Evolutionary conservation across 768 basidiomycete genomes (phyloP), one percentile per base, ranked within the genome.

Genomic region (Epithele typhae): DNA sequence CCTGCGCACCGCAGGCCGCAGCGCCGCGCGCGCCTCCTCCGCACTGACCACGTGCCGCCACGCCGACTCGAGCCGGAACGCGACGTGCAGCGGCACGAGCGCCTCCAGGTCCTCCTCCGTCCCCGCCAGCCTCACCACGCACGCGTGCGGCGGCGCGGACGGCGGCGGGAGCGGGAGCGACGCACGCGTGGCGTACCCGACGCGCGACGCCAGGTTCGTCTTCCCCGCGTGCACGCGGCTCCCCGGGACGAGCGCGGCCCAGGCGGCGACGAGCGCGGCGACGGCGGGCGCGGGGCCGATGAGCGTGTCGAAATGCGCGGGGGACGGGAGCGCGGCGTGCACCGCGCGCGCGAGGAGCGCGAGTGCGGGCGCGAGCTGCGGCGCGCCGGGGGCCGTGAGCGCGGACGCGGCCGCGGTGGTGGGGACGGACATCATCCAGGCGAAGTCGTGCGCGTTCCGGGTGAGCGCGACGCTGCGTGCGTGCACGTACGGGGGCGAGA

Each of bases 121-220:
- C n/a, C n/a, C n/a, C 18, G 55, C 49, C 17, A 23, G 42, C 2
- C 19, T 27, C 14, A 56, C 25, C n/a, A n/a, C n/a, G n/a, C n/a
- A n/a, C 7, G 21, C 35, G 40, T 39, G 41, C 7, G 25, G 12
- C 1, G 37, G 21, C 21, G 47, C 30, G 0, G 48, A 15, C 2
- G 51, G 18, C 2, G 39, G 19, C 1, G 46, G 42, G 5, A 46
- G 43, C n/a, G 51, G 51, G 3, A 56, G 18, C 11, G 52, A 51
- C 17, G 48, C 52, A 2, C 40, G 49, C 12, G 52, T 51, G 4
- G 52, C 52, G 24, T 48, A 53, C 19, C 37, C 37, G 21, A 39
- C 35, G 19, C 48, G 36, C 12, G 35, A 33, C 15, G 7, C 4
- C 39, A 45, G 43, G 27, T 25, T 14, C 18, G 12, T 18, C 12